These are phyloP conservation scores for Meira nashicola DNA, from an alignment of 1,284 basidiomycete genomes.

Conservation along the genomic window DNA sequence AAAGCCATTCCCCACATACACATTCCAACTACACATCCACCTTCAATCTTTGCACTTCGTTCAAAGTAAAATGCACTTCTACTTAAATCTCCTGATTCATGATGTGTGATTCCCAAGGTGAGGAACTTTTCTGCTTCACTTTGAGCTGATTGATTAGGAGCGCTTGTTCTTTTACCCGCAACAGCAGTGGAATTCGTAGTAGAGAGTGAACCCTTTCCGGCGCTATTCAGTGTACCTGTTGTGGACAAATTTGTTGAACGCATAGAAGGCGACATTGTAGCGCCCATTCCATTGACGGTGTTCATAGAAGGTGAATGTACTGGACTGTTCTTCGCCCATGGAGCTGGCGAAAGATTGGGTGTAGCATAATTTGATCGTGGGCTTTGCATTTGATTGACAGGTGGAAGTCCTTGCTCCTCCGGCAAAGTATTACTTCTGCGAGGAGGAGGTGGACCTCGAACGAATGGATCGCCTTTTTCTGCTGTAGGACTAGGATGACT, in stretches of 20 bases:
- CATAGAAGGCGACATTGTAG: too few species aligned
- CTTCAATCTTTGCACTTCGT: constrained; percentile 67
- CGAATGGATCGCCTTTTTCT: constrained; percentile 3
- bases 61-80: constrained; percentile 76
- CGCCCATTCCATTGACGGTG: too few species aligned
- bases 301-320: too few species aligned
- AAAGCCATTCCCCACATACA: constrained; percentile 85
- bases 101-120: constrained; percentile 66
- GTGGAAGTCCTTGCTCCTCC: too few species aligned
- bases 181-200: too few species aligned
- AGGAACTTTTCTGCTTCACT: constrained; percentile 37
- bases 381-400: too few species aligned
- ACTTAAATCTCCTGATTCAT: constrained; percentile 69
- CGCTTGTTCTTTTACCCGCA: neutral
- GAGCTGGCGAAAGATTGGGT: too few species aligned
- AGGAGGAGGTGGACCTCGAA: neutral
- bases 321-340: too few species aligned
- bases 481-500: neutral
- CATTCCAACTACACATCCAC: constrained; percentile 83
- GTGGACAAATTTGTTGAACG: too few species aligned
- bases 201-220: too few species aligned
- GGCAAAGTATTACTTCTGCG: neutral
- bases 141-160: neutral
- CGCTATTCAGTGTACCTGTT: too few species aligned
- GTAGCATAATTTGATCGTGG: too few species aligned